phyloP scores from a whole-genome alignment of 169 alveolate species.

The Toxoplasma gondii region DNA sequence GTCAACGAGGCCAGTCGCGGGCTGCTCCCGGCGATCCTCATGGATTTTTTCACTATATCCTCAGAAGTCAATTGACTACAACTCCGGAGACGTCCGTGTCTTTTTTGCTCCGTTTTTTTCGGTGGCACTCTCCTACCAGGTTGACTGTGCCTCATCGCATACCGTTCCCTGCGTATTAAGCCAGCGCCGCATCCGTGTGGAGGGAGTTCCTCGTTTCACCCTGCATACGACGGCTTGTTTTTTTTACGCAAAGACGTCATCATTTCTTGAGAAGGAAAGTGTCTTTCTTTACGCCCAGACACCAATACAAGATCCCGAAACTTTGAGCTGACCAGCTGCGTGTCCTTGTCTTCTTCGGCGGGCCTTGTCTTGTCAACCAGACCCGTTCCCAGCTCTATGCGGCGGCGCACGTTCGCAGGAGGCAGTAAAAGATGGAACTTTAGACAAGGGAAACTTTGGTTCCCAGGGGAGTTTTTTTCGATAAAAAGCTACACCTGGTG shows the following conservation, averaged over 20 bases:
- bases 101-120: not conserved
- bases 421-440: not conserved
- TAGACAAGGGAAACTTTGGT: not conserved
- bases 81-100: not conserved
- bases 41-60: not conserved
- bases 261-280: not conserved
- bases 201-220: not conserved
- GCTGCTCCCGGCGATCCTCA: not conserved
- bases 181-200: not conserved
- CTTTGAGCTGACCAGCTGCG: not conserved
- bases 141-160: not conserved
- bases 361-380: not conserved
- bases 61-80: not conserved
- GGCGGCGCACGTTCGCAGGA: not conserved
- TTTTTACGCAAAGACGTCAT: not conserved
- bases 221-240: not conserved
- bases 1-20: too few relatives aligned
- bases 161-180: not conserved
- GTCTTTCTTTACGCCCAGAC: not conserved
- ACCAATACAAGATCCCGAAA: not conserved
- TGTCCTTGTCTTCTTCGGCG: not conserved
- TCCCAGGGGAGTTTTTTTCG: not conserved
- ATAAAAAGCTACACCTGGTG: not conserved
- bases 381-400: not conserved
- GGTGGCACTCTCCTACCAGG: not conserved